Base-by-base conservation (phyloP, 371 early-diverging fungal genomes). In the Capillidium rhysosporum region DNA sequence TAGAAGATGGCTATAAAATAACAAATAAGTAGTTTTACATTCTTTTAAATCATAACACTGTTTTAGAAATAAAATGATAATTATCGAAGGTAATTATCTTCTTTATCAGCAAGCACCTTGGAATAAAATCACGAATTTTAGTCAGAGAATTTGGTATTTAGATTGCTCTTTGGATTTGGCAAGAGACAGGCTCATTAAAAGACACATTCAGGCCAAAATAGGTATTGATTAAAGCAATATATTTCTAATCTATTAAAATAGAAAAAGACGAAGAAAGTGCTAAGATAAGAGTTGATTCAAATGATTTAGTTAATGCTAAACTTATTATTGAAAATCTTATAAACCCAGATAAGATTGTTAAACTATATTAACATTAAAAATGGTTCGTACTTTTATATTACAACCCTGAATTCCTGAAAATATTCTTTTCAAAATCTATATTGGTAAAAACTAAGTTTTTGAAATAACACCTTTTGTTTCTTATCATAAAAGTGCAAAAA, bases 61-160 rank as follows among this genome's bases (percentile, higher is more conserved):
- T 46, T 26, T 2, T 16, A 59, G 56, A 25, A 64, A 69, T 59
- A 57, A 57, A 21, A 49, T 73, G 38, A 38, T 73, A n/a, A 52
- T 73, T 38, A 26, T 71, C 20, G 74, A 73, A 59, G 74, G 74
- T 0, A 54, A 69, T 23, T 73, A 73, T 46, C 54, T 71, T 24
- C 66, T 62, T 28, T 49, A 66, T 23, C 18, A 56, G 2, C 58
- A 47, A 10, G 59, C 34, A 16, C 61, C 63, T 1, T 73, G 74
- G 74, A 39, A 43, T 26, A 24, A 62, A 24, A 55, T 73, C 38
- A 31, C 16, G 5, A 18, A 5, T 18, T 18, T 43, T 43, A 43
- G 43, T 18, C 16, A 69, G 31, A 65, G 62, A 49, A 39, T 52
- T 7, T 73, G 69, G 67, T 65, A 65, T 57, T 3, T 63, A 7